Evolutionary conservation across 1,284 basidiomycete genomes (phyloP), one percentile per base, ranked within the genome.

Genomic region (Ceratobasidium sp.): DNA sequence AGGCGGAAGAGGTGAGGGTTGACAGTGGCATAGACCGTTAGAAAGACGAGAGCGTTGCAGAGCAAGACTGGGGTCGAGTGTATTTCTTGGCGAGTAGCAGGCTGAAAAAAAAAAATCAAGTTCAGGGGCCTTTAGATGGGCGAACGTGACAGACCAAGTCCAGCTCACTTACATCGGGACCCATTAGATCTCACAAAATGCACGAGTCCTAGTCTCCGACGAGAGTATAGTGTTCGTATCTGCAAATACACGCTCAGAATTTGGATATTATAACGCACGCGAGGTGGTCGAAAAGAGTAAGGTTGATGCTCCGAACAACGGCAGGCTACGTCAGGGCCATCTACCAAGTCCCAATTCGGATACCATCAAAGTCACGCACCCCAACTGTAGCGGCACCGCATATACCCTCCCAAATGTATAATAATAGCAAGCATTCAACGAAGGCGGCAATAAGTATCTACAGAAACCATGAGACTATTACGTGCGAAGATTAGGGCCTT

Each of bases 111-210:
- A 35, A 41, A 7, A 28, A 7, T 13, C 54, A 21, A 18, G 54
- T 44, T 61, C n/a, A 69, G 32, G 26, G n/a, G n/a, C n/a, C n/a
- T n/a, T n/a, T n/a, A n/a, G n/a, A n/a, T 46, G n/a, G 28, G 13
- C 8, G 41, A 11, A 32, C 14, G 38, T 23, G 44, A 54, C 11
- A 11, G 38, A 64, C 26, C 5, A 6, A 26, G 52, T n/a, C n/a
- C 16, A 26, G 28, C 7, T 28, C 21, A 69, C 66, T 69, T 46
- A 69, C 66, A 58, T 69, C 66, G 52, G 66, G 66, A n/a, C 50
- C 43, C 66, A 69, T 69, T 69, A 30, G 21, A 23, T 16, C 14
- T 35, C n/a, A n/a, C 28, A 11, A 23, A 23, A 52, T n/a, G 43
- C 18, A 11, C 18, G 43, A 44, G 18, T 44, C 43, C 18, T 44